These are phyloP conservation scores for Gliomastix tumulicola DNA, from an alignment of 2,329 filamentous ascomycete species.

Conservation along the genomic window DNA sequence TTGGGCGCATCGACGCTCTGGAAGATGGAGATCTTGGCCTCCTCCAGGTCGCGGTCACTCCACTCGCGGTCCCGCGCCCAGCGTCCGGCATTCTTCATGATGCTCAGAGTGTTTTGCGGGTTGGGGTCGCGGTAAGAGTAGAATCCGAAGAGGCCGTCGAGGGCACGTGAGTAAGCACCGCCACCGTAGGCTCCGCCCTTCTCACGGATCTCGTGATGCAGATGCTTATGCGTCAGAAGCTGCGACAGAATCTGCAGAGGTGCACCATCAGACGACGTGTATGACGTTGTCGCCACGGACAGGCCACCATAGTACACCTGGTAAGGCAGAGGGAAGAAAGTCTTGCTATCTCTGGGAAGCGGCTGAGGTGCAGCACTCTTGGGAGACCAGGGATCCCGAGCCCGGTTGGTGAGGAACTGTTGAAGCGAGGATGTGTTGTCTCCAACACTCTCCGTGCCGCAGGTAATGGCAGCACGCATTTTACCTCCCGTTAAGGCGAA, in stretches of 20 bases:
- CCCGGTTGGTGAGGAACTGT: constrained; percentile 59
- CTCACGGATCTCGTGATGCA: constrained; percentile 96
- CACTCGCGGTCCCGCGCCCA: constrained; percentile 80
- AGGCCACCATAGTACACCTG: constrained; percentile 93
- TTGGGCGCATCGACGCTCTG: constrained; percentile 84
- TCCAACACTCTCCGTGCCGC: constrained; percentile 64
- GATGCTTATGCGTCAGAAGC: constrained; percentile 89
- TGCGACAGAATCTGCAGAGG: constrained; percentile 84
- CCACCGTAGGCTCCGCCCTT: constrained; percentile 96
- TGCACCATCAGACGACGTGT: constrained; percentile 67
- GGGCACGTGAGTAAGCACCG: constrained; percentile 71
- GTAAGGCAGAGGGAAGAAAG: constrained; percentile 91
- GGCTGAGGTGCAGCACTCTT: constrained; percentile 18
- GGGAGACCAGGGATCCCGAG: constrained; percentile 18
- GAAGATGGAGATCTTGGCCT: constrained; percentile 94
- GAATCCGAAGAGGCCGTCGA: constrained; percentile 86
- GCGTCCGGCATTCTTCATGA: constrained; percentile 74
- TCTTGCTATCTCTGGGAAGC: constrained; percentile 52
- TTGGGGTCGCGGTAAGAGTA: constrained; percentile 97
- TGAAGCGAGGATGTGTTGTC: constrained; percentile 66
- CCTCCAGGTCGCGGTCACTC: constrained; percentile 81
- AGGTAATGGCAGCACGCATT: constrained; percentile 79
- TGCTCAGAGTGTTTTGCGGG: constrained; percentile 76
- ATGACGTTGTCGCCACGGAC: constrained; percentile 76
- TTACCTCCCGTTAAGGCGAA: constrained; percentile 64